These are phyloP conservation scores for Spathaspora passalidarum DNA, from an alignment of 805 yeast species.

Conservation along the genomic window DNA sequence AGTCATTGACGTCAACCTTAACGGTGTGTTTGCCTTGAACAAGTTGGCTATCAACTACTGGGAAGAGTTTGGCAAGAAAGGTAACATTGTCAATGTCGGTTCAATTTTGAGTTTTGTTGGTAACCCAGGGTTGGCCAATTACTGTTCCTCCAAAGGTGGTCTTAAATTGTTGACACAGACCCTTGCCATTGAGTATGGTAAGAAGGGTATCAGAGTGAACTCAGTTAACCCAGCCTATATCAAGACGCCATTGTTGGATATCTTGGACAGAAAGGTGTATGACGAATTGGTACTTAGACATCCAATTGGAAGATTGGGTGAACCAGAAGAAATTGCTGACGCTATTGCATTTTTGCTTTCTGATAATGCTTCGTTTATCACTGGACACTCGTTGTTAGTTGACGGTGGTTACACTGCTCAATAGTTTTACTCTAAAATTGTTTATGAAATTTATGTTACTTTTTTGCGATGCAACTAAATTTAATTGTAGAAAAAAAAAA, in stretches of 20 bases:
- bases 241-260: slow-evolving; percentile 31
- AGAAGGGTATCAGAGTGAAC: slow-evolving; percentile 34
- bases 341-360: slow-evolving; percentile 31
- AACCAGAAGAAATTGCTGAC: slow-evolving; percentile 34
- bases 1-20: slow-evolving; percentile 10
- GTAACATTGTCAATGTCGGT: slow-evolving; percentile 37
- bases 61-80: slow-evolving; percentile 13
- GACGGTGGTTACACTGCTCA: slow-evolving; percentile 31
- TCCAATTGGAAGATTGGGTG: slow-evolving; percentile 32
- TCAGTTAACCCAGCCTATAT: slow-evolving; percentile 39
- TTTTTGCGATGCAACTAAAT: neutral
- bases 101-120: slow-evolving; percentile 34
- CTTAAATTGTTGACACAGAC: slow-evolving; percentile 34
- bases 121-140: slow-evolving; percentile 26
- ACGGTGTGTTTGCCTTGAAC: slow-evolving; percentile 12
- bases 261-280: slow-evolving; percentile 19
- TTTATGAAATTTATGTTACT: too few species aligned
- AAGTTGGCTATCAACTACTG: slow-evolving; percentile 11
- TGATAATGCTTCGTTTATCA: slow-evolving; percentile 32
- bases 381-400: slow-evolving; percentile 31
- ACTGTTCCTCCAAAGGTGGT: slow-evolving; percentile 36
- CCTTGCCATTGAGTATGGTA: slow-evolving; percentile 36
- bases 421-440: neutral
- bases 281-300: slow-evolving; percentile 24
- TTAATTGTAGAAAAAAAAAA: slow-evolving; percentile 19